These are phyloP conservation scores for Penicillium maclennaniae DNA, from an alignment of 495 filamentous ascomycete genomes.

Conservation along the genomic window DNA sequence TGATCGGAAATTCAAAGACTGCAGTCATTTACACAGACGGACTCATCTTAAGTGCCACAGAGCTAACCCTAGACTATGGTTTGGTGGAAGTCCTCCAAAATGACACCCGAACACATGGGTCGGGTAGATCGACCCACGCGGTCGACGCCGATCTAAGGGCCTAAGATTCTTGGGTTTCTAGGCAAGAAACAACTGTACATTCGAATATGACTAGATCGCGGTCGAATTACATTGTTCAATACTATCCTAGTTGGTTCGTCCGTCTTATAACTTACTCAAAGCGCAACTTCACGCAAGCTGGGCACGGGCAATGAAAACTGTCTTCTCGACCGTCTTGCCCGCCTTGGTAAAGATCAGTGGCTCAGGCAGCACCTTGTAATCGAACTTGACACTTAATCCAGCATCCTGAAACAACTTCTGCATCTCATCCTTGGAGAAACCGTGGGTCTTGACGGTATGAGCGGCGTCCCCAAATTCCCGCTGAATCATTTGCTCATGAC, in stretches of 20 bases:
- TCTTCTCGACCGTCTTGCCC: constrained; percentile 24
- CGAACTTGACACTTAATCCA: constrained; percentile 45
- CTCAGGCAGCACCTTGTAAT: constrained; percentile 30
- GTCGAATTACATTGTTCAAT: no score
- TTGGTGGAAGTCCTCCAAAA: no score
- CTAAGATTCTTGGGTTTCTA: background rate
- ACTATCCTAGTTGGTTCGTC: background rate
- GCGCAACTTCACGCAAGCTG: constrained; percentile 16
- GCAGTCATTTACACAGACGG: no score
- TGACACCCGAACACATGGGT: no score
- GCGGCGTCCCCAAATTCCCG: constrained; percentile 29
- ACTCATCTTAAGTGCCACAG: no score
- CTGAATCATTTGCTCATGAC: constrained; percentile 20
- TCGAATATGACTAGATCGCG: no score
- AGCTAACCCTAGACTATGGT: no score
- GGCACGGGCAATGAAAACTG: constrained; percentile 36
- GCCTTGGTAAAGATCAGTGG: constrained; percentile 27
- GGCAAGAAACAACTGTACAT: background rate
- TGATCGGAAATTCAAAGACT: no score
- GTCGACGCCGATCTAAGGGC: no score
- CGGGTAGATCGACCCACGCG: no score
- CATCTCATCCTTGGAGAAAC: constrained; percentile 53
- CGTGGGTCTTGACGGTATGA: constrained; percentile 52
- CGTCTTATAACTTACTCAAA: no score
- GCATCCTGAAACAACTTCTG: constrained; percentile 48